A percentile compares a stretch with the other conserved stretches of the same genome.
Conservation (phyloP, 2,329 filamentous ascomycete species). For the Onygena corvina region DNA sequence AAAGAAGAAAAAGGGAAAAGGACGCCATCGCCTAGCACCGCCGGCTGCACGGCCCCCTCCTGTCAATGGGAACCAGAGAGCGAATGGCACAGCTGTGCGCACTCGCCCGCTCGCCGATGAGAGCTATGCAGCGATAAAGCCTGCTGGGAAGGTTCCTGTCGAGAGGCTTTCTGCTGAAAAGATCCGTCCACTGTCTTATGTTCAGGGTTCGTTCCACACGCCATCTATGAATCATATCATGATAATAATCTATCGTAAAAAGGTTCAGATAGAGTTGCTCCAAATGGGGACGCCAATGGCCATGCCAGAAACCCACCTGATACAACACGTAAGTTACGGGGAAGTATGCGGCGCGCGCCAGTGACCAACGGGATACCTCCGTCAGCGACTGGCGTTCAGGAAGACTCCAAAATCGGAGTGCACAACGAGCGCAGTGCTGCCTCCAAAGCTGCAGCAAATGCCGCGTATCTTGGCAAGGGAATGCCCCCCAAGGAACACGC, state of each 20-base stretch:
- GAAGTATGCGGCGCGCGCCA: neutral
- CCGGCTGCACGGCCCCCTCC: neutral
- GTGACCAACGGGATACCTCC: neutral
- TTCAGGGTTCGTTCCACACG: neutral
- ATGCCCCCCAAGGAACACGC: neutral
- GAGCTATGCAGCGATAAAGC: too few relatives aligned
- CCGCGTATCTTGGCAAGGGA: neutral
- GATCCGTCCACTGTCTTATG: neutral
- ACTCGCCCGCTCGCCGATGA: neutral
- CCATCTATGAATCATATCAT: neutral
- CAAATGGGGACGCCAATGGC: neutral
- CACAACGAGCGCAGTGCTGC: neutral
- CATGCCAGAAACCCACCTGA: neutral
- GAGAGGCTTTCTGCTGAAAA: conserved; percentile 1
- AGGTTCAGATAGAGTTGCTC: neutral
- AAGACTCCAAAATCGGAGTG: conserved; percentile 2
- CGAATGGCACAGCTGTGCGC: neutral
- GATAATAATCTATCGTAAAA: neutral
- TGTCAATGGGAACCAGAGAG: neutral
- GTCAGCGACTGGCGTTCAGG: neutral
- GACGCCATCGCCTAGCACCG: neutral
- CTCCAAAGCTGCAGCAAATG: neutral
- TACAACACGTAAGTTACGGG: neutral
- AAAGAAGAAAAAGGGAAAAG: neutral
- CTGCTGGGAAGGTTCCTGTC: neutral